Percentiles rank a stretch among this genome's conserved stretches.
Evolutionary conservation across 352 stramenopile species (phyloP).

Genomic region (Pythium dissimile): DNA sequence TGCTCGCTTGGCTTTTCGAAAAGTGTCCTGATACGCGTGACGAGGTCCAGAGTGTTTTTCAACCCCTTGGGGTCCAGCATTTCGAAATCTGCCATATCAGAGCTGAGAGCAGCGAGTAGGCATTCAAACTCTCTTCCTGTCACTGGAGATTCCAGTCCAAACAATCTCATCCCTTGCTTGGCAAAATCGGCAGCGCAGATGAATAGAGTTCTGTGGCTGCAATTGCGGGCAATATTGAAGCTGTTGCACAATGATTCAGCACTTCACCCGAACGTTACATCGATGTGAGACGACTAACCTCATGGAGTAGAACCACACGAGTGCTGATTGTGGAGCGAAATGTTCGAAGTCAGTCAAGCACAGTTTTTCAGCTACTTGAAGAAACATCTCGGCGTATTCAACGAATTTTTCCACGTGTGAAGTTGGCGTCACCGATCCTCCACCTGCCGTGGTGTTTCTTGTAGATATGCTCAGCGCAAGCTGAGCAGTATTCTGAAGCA

Average conservation of each 20-base stretch:
- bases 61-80: conserved; percentile 34
- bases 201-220: conserved; percentile 46
- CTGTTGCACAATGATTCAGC: too few relatives aligned
- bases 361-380: conserved; percentile 24
- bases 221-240: conserved; percentile 67
- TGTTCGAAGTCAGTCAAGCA: neutral
- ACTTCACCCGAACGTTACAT: too few relatives aligned
- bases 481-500: conserved; percentile 72
- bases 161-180: conserved; percentile 37
- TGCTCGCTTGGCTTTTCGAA: conserved; percentile 14
- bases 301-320: conserved; percentile 78
- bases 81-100: conserved; percentile 52
- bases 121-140: conserved; percentile 35
- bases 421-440: neutral
- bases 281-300: conserved; percentile 50
- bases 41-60: conserved; percentile 36
- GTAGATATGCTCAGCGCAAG: conserved; percentile 35
- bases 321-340: conserved; percentile 42
- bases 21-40: conserved; percentile 33
- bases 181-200: conserved; percentile 57
- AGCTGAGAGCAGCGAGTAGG: conserved; percentile 55
- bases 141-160: conserved; percentile 33
- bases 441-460: neutral
- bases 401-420: conserved; percentile 38
- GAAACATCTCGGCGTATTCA: conserved; percentile 38